Base-by-base conservation (phyloP, 192 early-diverging fungal species). In the Haplosporangium gracile region DNA sequence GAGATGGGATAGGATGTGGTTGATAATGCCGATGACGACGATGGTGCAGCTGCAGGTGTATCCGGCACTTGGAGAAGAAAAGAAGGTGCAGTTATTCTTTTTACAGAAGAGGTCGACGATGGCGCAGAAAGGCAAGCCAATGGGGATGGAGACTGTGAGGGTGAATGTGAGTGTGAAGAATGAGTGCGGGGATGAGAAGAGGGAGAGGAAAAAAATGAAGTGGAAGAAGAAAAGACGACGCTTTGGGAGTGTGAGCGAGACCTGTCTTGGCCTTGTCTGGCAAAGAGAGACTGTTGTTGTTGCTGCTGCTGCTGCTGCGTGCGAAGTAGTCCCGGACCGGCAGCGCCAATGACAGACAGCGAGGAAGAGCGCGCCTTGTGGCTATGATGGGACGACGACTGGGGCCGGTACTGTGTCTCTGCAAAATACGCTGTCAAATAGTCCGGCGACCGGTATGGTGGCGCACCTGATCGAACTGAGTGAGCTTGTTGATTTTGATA, bases 401-500 rank as follows among this genome's bases (percentile, higher is more conserved):
- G 55, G 63, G 40, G 1, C 26, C 65, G n/a, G 74, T 36, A 0
- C 34, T 65, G 57, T 65, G 79, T 78, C 53, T 86, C 79, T 20
- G 84, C 75, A 53, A 86, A 86, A 81, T 74, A 86, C 42, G 68
- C 84, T 70, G 84, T 86, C 70, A 86, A 55, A 42, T 86, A 86
- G 68, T 86, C 84, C 11, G 84, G 84, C 63, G 84, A 76, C 20
- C 57, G 79, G 51, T 79, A 78, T 4, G 69, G 26, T 26, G 43
- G 69, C 22, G 40, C 16, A 13, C 36, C 20, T 53, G 51, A 42
- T 24, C 24, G 43, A 29, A n/a, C 39, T 63, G 42, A 26, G 15
- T 42, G 60, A 34, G 39, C 29, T 18, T 36, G 76, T 24, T 24
- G 32, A 22, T 39, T 5, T n/a, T 39, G 15, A 18, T 51, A 5